Evolutionary conservation across 225 moss, liverwort and hornwort species (phyloP), one percentile per base, ranked within the genome.

Genomic region (Lunularia cruciata): DNA sequence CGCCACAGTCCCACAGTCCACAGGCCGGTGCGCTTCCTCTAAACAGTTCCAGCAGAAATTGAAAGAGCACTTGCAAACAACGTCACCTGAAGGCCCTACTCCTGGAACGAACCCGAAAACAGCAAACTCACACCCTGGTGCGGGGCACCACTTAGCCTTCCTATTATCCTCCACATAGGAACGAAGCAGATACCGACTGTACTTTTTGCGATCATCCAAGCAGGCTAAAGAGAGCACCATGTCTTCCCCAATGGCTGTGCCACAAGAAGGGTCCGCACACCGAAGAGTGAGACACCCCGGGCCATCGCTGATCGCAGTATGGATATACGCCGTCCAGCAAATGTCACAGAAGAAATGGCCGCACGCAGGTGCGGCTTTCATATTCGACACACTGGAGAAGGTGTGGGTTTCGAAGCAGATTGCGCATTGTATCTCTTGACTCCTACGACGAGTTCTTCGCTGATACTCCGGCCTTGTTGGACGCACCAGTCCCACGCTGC

Each of bases 71-170:
- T 95, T 95, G 87, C 95, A 95, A 51, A 86, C 84, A 68, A 95
- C 84, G 77, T 95, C 95, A 40, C 61, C 89, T 14, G 90, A 84
- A 8, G 22, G 37, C 47, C 87, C 88, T 70, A 78, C 73, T 37
- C 92, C 95, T 39, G 88, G 84, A 64, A 83, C 83, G 65, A 83
- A 88, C 53, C 88, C 92, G 1, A 60, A 38, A 16, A 95, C 92
- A 9, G 95, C 95, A 75, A 84, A 95, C 80, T 95, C 95, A 69
- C 95, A 95, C 53, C 92, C 92, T 39, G 95, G 95, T 14, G 92
- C 95, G 45, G 95, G 95, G 80, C 95, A 95, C 95, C 95, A 95
- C 81, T 92, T 95, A 26, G 74, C 95, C 75, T 88, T 92, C 60
- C 90, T 86, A 67, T 95, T 95, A 69, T 95, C 90, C 71, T 95